phyloP scores from a whole-genome alignment of 768 basidiomycete species.

The Termitomyces sp. region DNA sequence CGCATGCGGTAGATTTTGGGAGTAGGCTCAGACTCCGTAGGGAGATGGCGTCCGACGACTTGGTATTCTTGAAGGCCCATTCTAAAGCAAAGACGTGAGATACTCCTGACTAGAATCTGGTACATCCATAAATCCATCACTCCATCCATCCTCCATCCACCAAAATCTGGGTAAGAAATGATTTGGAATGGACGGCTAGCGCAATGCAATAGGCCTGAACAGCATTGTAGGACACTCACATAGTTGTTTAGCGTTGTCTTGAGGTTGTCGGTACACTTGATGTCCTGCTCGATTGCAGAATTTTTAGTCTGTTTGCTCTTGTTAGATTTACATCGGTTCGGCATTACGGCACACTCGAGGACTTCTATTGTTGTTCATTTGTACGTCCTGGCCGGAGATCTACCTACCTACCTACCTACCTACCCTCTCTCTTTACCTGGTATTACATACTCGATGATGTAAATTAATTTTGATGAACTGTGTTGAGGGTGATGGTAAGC shows the following conservation, averaged over 20 bases:
- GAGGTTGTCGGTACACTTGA: slow-evolving; percentile 18
- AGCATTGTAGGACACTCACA: slow-evolving; percentile 23
- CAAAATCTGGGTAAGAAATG: slow-evolving; percentile 10
- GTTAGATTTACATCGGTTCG: slow-evolving; percentile 7
- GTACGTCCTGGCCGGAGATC: too few species aligned
- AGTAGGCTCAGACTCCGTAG: slow-evolving; percentile 86
- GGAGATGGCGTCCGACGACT: slow-evolving; percentile 95
- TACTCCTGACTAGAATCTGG: slow-evolving; percentile 6
- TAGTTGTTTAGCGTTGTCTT: slow-evolving; percentile 30
- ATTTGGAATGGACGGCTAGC: background rate
- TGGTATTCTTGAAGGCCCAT: slow-evolving; percentile 91
- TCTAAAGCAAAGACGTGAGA: slow-evolving; percentile 25
- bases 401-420: too few species aligned
- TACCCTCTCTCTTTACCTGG: too few species aligned
- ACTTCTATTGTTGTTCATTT: too few species aligned
- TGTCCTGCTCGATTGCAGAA: slow-evolving; percentile 6
- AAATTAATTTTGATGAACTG: background rate
- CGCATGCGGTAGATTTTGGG: slow-evolving; percentile 99
- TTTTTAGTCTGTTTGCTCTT: slow-evolving; percentile 12
- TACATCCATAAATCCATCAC: slow-evolving; percentile 18
- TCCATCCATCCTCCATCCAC: slow-evolving; percentile 23
- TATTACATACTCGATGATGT: too few species aligned
- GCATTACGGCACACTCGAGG: slow-evolving; percentile 5
- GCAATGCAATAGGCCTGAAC: background rate
- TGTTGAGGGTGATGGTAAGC: too few species aligned